Percentiles rank a stretch among this genome's conserved stretches.
Evolutionary conservation across 2,329 filamentous ascomycete genomes (phyloP).

Genomic region (Claviceps maximensis): DNA sequence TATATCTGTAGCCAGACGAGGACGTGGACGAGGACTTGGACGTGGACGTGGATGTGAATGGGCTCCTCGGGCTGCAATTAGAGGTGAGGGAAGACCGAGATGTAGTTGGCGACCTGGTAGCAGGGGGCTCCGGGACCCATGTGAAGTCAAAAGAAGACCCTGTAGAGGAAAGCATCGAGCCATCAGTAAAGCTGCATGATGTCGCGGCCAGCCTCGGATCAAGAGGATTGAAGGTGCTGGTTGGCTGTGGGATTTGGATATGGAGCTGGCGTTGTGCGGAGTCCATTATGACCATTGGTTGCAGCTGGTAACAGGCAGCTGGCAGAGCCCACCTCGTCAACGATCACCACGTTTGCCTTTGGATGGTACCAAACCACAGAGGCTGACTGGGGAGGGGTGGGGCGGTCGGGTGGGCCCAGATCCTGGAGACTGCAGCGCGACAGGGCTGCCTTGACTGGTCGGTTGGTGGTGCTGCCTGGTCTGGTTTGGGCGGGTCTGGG

Average conservation of each 20-base stretch:
- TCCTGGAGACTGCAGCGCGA: too few species aligned
- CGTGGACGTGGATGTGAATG: too few species aligned
- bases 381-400: too few species aligned
- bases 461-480: background rate
- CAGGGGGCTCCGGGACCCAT: slow-evolving; percentile 2
- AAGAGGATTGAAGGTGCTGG: background rate
- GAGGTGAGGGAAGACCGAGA: slow-evolving; percentile 1
- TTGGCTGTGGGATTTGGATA: slow-evolving; percentile 2
- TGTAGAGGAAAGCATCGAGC: slow-evolving; percentile 1
- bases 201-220: background rate
- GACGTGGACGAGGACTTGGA: too few species aligned
- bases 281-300: slow-evolving; percentile 3
- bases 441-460: too few species aligned
- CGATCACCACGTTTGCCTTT: background rate
- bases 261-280: slow-evolving; percentile 2
- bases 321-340: background rate
- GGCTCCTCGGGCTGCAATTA: background rate
- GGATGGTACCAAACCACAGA: too few species aligned
- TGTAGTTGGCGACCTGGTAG: background rate
- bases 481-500: too few species aligned
- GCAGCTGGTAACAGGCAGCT: background rate
- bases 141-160: slow-evolving; percentile 4
- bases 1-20: slow-evolving; percentile 2
- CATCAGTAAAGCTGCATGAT: background rate
- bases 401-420: too few species aligned